Evolutionary conservation across 2,329 filamentous ascomycete genomes (phyloP).

Genomic region (Trichoderma hamatum): DNA sequence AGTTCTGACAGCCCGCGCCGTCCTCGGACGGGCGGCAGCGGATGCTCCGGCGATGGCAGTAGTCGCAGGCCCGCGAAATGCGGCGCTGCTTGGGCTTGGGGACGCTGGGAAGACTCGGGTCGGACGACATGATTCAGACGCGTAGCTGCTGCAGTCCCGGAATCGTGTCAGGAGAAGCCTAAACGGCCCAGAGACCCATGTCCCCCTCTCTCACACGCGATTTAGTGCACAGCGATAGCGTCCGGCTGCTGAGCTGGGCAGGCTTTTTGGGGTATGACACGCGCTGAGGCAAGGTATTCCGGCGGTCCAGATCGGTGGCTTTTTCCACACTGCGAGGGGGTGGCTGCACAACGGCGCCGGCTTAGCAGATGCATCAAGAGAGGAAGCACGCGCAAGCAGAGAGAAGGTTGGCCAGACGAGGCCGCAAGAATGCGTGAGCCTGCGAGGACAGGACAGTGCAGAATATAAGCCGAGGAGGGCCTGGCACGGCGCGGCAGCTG

Average conservation of each 20-base stretch:
- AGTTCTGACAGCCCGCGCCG: conserved; percentile 50
- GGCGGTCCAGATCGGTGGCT: not conserved
- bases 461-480: not conserved
- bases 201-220: conserved; percentile 8
- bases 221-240: conserved; percentile 22
- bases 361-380: conserved; percentile 1
- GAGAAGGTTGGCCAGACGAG: not conserved
- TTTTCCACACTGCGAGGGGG: not conserved
- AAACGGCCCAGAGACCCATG: conserved; percentile 22
- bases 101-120: not conserved
- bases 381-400: not conserved
- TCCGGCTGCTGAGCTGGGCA: not conserved
- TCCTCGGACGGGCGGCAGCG: conserved; percentile 40
- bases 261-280: not conserved
- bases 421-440: not conserved
- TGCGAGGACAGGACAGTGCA: conserved; percentile 13
- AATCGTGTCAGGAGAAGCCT: conserved; percentile 19
- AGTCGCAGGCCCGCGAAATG: conserved; percentile 41
- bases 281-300: not conserved
- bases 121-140: conserved; percentile 20
- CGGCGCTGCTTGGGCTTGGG: conserved; percentile 30
- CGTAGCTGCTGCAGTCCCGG: not conserved
- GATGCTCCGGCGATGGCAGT: conserved; percentile 47
- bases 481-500: not conserved
- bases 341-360: conserved; percentile 2